phyloP scores from a whole-genome alignment of 129 eudicot genomes.

The Scalesia atractyloides region DNA sequence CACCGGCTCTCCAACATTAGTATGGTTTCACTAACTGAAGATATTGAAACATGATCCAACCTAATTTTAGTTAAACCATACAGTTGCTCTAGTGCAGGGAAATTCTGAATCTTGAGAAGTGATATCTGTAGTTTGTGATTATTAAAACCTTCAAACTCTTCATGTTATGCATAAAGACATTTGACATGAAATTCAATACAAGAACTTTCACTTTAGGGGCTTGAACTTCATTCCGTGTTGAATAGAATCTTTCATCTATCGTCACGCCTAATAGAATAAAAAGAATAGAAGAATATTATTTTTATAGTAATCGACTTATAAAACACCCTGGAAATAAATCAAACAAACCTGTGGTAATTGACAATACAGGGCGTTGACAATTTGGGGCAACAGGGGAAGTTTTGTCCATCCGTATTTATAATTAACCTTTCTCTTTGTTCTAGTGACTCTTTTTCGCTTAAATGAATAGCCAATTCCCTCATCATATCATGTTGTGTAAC shows the following conservation, averaged over 20 bases:
- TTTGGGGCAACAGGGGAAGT: slow-evolving; percentile 28
- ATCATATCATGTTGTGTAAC: slow-evolving; percentile 44
- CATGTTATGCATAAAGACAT: slow-evolving; percentile 20
- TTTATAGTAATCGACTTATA: background rate
- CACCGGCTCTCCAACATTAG: slow-evolving; percentile 28
- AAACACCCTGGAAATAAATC: background rate
- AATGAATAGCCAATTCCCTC: slow-evolving; percentile 45
- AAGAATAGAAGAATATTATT: background rate
- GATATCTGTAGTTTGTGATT: slow-evolving; percentile 45
- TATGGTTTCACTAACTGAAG: slow-evolving; percentile 23
- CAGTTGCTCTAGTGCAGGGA: slow-evolving; percentile 23
- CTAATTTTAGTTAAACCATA: slow-evolving; percentile 37
- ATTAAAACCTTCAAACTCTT: slow-evolving; percentile 39
- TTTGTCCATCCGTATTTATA: slow-evolving; percentile 31
- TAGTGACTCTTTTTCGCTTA: slow-evolving; percentile 30
- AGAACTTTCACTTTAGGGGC: slow-evolving; percentile 45
- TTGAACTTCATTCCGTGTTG: slow-evolving; percentile 38
- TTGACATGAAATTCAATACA: slow-evolving; percentile 43
- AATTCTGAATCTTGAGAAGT: slow-evolving; percentile 30
- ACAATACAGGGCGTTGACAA: slow-evolving; percentile 29
- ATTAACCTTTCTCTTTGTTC: slow-evolving; percentile 34
- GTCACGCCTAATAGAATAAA: background rate
- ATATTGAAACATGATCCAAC: slow-evolving; percentile 36
- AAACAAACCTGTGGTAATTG: slow-evolving; percentile 43
- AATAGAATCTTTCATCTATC: slow-evolving; percentile 43